These are phyloP conservation scores for Populus pruinosa DNA, from an alignment of 345 rosid species.

Conservation along the genomic window DNA sequence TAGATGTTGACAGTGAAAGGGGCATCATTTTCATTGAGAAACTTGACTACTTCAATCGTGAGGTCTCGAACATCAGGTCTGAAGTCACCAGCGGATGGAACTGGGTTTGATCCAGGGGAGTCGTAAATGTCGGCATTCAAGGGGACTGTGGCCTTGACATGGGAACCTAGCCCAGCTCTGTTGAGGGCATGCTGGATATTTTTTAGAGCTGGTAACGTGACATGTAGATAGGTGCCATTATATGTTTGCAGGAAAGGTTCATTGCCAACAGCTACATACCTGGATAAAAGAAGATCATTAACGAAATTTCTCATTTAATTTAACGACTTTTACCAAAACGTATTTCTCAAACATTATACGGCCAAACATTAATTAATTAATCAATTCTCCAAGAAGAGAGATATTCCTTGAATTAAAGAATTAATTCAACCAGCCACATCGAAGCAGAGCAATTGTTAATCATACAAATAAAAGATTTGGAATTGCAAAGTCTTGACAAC, in stretches of 20 bases:
- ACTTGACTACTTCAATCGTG: conserved; percentile 13
- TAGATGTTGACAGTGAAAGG: conserved; percentile 54
- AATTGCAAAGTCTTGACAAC: background rate
- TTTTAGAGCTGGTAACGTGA: conserved; percentile 42
- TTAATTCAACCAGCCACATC: background rate
- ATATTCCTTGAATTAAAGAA: too few species aligned
- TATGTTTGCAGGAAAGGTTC: conserved; percentile 43
- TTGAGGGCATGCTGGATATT: conserved; percentile 44
- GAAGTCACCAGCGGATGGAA: conserved; percentile 26
- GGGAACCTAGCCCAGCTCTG: conserved; percentile 21
- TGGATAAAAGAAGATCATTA: background rate
- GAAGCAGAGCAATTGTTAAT: background rate
- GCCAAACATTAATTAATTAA: too few species aligned
- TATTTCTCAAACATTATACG: too few species aligned
- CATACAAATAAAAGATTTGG: background rate
- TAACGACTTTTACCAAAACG: too few species aligned
- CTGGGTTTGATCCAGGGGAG: conserved; percentile 20
- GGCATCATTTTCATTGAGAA: conserved; percentile 19
- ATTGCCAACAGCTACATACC: conserved; percentile 35
- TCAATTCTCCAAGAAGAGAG: too few species aligned
- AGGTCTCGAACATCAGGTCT: conserved; percentile 16
- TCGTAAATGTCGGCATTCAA: conserved; percentile 47
- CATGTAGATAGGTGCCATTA: conserved; percentile 33
- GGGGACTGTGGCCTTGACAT: conserved; percentile 46
- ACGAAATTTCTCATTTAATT: background rate